Base-by-base conservation (phyloP, 1,139 yeast genomes). In the Candida sanyaensis region DNA sequence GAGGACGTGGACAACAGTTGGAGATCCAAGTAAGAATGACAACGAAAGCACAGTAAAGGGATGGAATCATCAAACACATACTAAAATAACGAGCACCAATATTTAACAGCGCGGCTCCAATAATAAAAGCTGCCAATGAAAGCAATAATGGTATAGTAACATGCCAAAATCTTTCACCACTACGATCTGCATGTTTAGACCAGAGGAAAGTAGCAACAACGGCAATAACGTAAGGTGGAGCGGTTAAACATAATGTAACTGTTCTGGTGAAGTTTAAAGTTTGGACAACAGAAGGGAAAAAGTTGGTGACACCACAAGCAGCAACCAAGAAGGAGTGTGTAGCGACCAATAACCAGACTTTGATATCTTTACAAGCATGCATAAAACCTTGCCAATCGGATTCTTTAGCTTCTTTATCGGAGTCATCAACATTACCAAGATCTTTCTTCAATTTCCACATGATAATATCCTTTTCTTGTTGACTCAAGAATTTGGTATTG, bases 31-130 rank as follows among this genome's bases (percentile, higher is more conserved):
- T 72, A 45, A 80, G 68, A 45, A 78, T 76, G 6, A 77, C 74
- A 13, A 82, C 79, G 60, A 79, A 81, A 0, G 84, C 74, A 58
- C 83, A 78, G 58, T 81, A 81, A 47, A 81, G 63, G 1, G 81
- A 73, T 36, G 84, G 84, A 49, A 81, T 77, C 83, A 81, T 79
- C 48, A 81, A 66, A 61, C 83, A 78, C 85, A 81, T 81, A 39
- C 85, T 78, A 52, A 80, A 79, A 55, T 81, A 81, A 50, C 86
- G 68, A 3, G 85, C 84, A 5, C 81, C 86, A 2, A 80, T 76
- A 55, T 80, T 78, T 48, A 77, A 63, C 1, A 84, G 78, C 1
- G 85, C 65, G 10, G 78, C 82, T 0, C 83, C 73, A 37, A 81
- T 80, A 47, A 81, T 75, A 56, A 80, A 81, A 0, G 84, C 73